A percentile compares a stretch with the other conserved stretches of the same genome.
phyloP scores from a whole-genome alignment of 495 filamentous ascomycete genomes.

The Lepraria neglecta region DNA sequence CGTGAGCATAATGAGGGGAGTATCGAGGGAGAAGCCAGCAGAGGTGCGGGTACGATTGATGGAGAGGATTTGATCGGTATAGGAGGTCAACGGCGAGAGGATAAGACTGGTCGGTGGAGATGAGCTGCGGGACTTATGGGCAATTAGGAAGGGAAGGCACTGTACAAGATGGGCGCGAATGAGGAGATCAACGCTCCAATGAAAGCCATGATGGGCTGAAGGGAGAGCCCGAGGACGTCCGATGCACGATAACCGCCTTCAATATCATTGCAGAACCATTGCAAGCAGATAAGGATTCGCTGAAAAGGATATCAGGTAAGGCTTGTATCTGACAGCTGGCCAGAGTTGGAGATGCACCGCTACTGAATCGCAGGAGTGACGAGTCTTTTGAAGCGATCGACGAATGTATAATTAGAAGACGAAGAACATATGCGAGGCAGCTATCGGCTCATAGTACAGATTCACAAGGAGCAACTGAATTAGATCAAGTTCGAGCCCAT shows the following conservation, averaged over 20 bases:
- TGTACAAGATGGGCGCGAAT: slow-evolving; percentile 28
- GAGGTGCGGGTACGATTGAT: slow-evolving; percentile 78
- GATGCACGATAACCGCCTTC: not conserved
- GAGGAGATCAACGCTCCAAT: slow-evolving; percentile 24
- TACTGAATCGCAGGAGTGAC: too few relatives aligned
- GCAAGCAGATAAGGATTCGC: not conserved
- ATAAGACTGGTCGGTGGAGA: slow-evolving; percentile 47
- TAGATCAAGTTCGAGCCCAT: too few relatives aligned
- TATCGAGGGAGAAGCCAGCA: slow-evolving; percentile 84
- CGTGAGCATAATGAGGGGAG: slow-evolving; percentile 95
- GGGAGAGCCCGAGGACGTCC: not conserved
- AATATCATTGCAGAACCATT: slow-evolving; percentile 14
- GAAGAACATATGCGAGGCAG: too few relatives aligned
- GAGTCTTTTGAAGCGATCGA: too few relatives aligned
- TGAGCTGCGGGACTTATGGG: not conserved
- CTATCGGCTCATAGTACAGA: too few relatives aligned
- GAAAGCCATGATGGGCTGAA: slow-evolving; percentile 21
- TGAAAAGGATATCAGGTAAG: not conserved
- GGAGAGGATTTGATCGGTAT: slow-evolving; percentile 84
- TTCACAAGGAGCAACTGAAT: too few relatives aligned
- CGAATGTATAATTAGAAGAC: too few relatives aligned
- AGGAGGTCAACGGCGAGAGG: slow-evolving; percentile 76
- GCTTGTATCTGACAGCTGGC: not conserved
- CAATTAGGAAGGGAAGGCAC: not conserved
- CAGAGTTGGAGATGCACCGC: not conserved